Evolutionary conservation across 305 asterid genomes (phyloP).

Genomic region (Lippia alba): DNA sequence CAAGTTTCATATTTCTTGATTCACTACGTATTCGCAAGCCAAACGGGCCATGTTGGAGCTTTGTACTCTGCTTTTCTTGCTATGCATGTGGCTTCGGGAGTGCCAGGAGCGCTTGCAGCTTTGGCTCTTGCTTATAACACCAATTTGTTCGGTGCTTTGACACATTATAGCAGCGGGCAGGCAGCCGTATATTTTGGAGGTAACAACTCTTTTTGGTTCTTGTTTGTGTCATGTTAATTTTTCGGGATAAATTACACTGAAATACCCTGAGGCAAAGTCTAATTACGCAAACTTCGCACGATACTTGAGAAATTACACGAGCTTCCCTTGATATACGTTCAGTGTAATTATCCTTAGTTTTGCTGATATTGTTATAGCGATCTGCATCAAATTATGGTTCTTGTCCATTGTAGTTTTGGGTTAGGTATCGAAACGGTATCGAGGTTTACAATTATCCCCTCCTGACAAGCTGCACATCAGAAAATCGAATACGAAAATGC

Average conservation of each 20-base stretch:
- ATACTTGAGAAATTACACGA: too few species aligned
- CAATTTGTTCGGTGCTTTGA: constrained; percentile 82
- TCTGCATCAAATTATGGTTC: background rate
- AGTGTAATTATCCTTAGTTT: background rate
- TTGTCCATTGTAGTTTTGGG: too few species aligned
- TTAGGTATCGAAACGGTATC: too few species aligned
- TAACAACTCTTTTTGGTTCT: constrained; percentile 19
- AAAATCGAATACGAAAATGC: background rate
- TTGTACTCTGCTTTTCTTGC: constrained; percentile 90
- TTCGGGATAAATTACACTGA: too few species aligned
- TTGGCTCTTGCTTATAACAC: constrained; percentile 87
- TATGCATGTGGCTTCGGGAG: constrained; percentile 89
- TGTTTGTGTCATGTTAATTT: background rate
- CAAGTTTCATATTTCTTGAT: constrained; percentile 78
- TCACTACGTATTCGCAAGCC: constrained; percentile 90
- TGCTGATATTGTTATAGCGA: background rate
- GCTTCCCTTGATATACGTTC: too few species aligned
- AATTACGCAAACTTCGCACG: too few species aligned
- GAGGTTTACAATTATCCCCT: background rate
- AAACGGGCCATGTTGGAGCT: constrained; percentile 95
- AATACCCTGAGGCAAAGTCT: too few species aligned
- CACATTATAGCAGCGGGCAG: constrained; percentile 95
- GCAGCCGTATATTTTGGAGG: constrained; percentile 96
- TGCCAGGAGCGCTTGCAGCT: constrained; percentile 75
- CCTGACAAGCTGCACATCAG: background rate